Conservation (phyloP, 768 basidiomycete species). For the Termitomyces sp. region DNA sequence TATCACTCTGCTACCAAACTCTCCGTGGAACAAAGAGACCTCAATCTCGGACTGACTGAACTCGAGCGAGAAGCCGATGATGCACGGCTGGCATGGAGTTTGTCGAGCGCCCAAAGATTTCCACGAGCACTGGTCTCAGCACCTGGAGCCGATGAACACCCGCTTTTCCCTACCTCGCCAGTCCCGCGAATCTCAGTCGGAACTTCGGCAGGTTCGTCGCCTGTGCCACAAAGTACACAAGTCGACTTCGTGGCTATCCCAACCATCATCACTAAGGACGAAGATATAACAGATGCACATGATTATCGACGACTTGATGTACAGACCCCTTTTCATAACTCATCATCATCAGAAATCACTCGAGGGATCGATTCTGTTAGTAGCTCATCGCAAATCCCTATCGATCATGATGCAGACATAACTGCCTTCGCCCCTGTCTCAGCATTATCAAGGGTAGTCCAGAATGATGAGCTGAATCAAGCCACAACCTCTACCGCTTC, state of each 20-base stretch:
- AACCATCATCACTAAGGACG: not conserved
- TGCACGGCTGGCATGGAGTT: conserved; percentile 5
- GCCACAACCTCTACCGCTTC: not conserved
- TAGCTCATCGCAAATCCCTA: not conserved
- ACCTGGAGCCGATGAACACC: not conserved
- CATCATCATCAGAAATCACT: not conserved
- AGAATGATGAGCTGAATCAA: not conserved
- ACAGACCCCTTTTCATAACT: not conserved
- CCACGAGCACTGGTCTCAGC: not conserved
- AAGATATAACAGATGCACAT: not conserved
- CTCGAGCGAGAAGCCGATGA: conserved; percentile 7
- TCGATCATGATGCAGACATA: not conserved
- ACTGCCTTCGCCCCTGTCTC: not conserved
- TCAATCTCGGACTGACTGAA: not conserved
- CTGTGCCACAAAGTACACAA: not conserved
- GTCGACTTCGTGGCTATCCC: not conserved
- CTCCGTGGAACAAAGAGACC: not conserved
- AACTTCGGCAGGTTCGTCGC: not conserved
- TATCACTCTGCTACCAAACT: not conserved
- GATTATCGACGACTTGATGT: not conserved
- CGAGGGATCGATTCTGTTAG: not conserved
- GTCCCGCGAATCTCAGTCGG: not conserved
- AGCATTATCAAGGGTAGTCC: not conserved
- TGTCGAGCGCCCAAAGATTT: not conserved
- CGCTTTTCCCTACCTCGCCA: not conserved